Conservation (phyloP, 495 filamentous ascomycete genomes). For the Penicillium arizonense region DNA sequence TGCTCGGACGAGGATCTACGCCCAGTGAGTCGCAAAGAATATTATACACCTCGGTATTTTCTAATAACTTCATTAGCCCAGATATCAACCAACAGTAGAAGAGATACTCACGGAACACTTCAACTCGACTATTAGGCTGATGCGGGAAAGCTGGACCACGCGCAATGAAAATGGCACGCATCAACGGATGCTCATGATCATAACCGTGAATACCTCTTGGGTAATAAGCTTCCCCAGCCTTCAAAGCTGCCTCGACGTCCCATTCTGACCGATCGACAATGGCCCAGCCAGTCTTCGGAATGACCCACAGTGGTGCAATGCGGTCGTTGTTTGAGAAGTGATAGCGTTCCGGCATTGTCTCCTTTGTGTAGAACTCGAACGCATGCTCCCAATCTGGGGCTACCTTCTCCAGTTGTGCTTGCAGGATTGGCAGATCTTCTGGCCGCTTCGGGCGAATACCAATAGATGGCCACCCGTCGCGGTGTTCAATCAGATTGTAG, state of each 20-base stretch:
- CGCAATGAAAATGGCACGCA: conserved; percentile 90
- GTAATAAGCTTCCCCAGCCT: conserved; percentile 63
- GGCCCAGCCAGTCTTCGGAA: conserved; percentile 87
- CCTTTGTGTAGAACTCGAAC: conserved; percentile 80
- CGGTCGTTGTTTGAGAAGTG: conserved; percentile 83
- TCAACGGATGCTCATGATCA: conserved; percentile 84
- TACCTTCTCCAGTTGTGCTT: conserved; percentile 34
- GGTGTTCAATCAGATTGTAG: conserved; percentile 68
- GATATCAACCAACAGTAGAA: neutral
- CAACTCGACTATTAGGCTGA: conserved; percentile 71
- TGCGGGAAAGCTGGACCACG: conserved; percentile 88
- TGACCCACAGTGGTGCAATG: conserved; percentile 89
- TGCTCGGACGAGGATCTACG: conserved; percentile 67
- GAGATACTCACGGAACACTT: conserved; percentile 73
- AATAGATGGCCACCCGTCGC: conserved; percentile 92
- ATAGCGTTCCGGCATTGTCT: conserved; percentile 86
- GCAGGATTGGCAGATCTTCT: conserved; percentile 50
- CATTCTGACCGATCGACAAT: conserved; percentile 79
- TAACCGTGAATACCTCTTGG: conserved; percentile 86
- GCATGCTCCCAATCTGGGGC: conserved; percentile 57
- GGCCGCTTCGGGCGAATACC: conserved; percentile 75
- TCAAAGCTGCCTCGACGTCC: conserved; percentile 60
- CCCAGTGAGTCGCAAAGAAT: conserved; percentile 84
- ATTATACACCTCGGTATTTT: conserved; percentile 95
- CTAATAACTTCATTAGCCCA: conserved; percentile 32